Evolutionary conservation across 2,329 filamentous ascomycete genomes (phyloP).

Genomic region (Ophiostoma ulmi): DNA sequence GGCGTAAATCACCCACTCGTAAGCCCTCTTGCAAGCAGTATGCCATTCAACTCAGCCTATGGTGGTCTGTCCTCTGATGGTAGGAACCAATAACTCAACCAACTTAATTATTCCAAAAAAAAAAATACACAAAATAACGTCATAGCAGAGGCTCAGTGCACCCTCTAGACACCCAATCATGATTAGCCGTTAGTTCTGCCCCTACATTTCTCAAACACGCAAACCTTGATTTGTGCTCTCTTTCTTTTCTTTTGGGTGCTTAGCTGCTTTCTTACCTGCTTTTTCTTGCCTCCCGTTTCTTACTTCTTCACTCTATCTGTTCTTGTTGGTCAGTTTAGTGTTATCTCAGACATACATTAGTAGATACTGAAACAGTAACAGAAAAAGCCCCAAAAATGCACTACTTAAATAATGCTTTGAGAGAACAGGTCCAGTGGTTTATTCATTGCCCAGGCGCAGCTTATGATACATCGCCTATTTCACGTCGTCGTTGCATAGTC

Average conservation of each 20-base stretch:
- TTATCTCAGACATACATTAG: constrained; percentile 6
- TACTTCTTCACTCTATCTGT: background rate
- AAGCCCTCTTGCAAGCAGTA: background rate
- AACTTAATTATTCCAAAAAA: background rate
- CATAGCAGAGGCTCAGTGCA: background rate
- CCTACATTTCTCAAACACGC: constrained; percentile 4
- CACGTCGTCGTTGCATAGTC: constrained; percentile 3
- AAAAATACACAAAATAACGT: background rate
- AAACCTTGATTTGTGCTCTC: constrained; percentile 1
- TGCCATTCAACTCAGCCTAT: background rate
- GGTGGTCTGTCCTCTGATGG: background rate
- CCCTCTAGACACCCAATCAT: background rate
- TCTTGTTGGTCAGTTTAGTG: background rate
- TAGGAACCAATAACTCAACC: background rate
- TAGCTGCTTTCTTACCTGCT: background rate
- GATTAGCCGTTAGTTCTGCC: background rate
- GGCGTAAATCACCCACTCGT: background rate
- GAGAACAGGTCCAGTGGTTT: background rate
- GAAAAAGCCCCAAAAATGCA: background rate
- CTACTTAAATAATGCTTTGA: too few relatives aligned
- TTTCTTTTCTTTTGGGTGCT: background rate
- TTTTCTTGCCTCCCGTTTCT: background rate
- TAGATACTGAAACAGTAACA: background rate
- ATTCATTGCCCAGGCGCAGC: background rate
- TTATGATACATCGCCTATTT: background rate